Evolutionary conservation across 106 monocot species (phyloP).

Genomic region (Vanilla planifolia): DNA sequence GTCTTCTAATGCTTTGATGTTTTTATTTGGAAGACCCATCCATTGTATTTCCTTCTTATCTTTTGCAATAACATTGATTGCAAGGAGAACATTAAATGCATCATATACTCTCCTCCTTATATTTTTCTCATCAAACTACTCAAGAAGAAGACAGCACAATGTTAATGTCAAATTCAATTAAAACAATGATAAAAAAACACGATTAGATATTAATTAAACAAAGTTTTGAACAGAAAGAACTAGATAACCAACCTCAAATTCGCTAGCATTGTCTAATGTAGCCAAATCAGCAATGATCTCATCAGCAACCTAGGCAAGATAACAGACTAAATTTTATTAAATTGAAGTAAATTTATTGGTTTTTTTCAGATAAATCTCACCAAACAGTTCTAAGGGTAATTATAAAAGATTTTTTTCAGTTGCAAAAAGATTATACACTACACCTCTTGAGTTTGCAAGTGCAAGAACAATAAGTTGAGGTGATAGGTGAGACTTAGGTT

Average conservation of each 20-base stretch:
- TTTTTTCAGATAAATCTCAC: background rate
- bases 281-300: constrained; percentile 56
- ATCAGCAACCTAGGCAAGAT: constrained; percentile 52
- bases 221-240: constrained; percentile 4
- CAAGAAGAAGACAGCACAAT: constrained; percentile 2
- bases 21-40: constrained; percentile 44
- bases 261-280: constrained; percentile 16
- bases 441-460: background rate
- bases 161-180: background rate
- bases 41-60: constrained; percentile 71
- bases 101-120: constrained; percentile 75
- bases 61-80: constrained; percentile 54
- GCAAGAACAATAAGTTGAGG: background rate
- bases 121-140: constrained; percentile 78
- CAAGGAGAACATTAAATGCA: constrained; percentile 79
- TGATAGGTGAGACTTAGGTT: too few relatives aligned
- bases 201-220: constrained; percentile 3
- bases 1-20: constrained; percentile 18
- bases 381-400: background rate
- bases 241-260: constrained; percentile 12
- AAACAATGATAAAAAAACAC: background rate
- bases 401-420: background rate
- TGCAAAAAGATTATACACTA: constrained; percentile 1
- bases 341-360: background rate
- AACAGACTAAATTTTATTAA: background rate